Evolutionary conservation across 108 stramenopile genomes (phyloP), one percentile per base, ranked within the genome.

Genomic region (Pseudonitzschia multiseries): DNA sequence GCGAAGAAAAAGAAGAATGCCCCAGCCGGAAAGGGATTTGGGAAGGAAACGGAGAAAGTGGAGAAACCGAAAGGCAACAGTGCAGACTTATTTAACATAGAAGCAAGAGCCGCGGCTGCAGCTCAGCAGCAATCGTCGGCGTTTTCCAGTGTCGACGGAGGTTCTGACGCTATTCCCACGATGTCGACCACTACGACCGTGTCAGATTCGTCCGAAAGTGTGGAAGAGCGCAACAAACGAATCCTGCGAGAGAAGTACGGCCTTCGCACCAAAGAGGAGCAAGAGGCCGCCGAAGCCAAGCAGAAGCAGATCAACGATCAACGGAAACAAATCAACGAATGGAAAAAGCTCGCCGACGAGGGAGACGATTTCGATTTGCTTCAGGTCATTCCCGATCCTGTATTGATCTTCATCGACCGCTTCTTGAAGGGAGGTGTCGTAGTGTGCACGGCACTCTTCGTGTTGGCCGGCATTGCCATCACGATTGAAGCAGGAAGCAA

Each of bases 401-500:
- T 92, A 1, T 57, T 89, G 52, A 77, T 79, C 33, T 80, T 71
- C 15, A 87, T 94, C 71, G 91, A 94, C 71, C 71, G 80, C 48
- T 88, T 89, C 53, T 78, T 94, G 43, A 92, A 94, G 72, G 42
- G 70, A 13, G 93, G 93, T 21, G 57, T 92, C 56, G 81, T 73
- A 13, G 57, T 90, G 17, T 83, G 71, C 26, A 88, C 87, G 0
- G 53, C 79, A 1, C 53, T 80, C 40, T 94, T 94, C 76, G 77
- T 94, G 10, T 33, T 50, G 26, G 86, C 88, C n/a, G 93, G 93
- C 8, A 44, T 89, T 18, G 80, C 74, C 20, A 94, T 94, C 51
- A 89, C 91, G 4, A 69, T 86, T 18, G 93, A 94, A 59, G 93
- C 93, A 0, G 87, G 87, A 65, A 79, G 81, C 43, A 87, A 84